phyloP scores from a whole-genome alignment of 306 rosid species.

The Notholithocarpus densiflorus region DNA sequence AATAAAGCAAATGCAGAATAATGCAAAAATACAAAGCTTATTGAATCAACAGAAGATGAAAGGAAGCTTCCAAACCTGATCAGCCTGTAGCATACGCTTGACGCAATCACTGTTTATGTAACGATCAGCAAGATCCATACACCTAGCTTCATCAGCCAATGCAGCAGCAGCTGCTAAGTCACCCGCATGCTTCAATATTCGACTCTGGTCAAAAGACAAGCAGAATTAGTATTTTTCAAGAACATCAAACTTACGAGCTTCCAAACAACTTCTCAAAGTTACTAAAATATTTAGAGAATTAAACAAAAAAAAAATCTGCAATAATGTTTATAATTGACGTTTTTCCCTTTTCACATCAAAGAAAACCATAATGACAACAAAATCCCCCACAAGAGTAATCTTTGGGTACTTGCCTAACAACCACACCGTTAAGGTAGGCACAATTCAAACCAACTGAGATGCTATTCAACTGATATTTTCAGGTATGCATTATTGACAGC shows the following conservation, averaged over 20 bases:
- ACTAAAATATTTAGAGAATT: background rate
- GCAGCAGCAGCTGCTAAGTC: conserved; percentile 93
- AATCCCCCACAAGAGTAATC: background rate
- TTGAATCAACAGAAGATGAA: background rate
- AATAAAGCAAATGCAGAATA: conserved; percentile 16
- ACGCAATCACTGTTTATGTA: conserved; percentile 94
- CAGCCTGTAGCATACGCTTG: conserved; percentile 99
- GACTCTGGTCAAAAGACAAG: conserved; percentile 65
- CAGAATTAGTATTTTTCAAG: background rate
- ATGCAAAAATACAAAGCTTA: conserved; percentile 14
- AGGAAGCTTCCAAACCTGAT: conserved; percentile 56
- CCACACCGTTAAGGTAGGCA: background rate
- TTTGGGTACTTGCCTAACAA: background rate
- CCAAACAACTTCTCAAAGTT: background rate
- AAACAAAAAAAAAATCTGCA: background rate
- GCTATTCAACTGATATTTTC: background rate
- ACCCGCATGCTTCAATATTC: conserved; percentile 96
- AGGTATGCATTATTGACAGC: background rate
- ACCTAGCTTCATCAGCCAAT: conserved; percentile 92
- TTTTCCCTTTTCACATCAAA: background rate
- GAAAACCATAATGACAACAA: background rate
- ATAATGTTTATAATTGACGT: background rate
- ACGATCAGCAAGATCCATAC: conserved; percentile 98
- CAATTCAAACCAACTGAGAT: background rate
- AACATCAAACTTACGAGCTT: background rate